A percentile compares a stretch with the other conserved stretches of the same genome.
Conservation (phyloP, 139 green algal genomes). For the Closterium sp. region DNA sequence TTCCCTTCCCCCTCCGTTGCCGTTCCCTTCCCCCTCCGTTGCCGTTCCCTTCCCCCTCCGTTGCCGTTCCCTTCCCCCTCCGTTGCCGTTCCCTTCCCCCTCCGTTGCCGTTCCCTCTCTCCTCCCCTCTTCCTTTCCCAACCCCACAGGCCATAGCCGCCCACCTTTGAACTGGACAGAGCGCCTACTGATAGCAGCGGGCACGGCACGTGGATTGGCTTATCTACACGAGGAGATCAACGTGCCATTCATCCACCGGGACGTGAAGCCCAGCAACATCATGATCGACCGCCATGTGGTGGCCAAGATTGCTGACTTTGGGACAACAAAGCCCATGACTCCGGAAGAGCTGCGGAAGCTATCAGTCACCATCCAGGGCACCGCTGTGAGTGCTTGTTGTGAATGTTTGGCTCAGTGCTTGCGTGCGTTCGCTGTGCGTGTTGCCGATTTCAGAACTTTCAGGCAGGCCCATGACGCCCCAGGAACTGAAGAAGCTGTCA, state of each 20-base stretch:
- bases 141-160: background rate
- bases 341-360: background rate
- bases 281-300: background rate
- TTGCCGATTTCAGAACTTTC: background rate
- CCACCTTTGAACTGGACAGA: constrained; percentile 11
- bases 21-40: too few relatives aligned
- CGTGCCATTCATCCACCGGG: constrained; percentile 25
- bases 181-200: constrained; percentile 7
- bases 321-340: background rate
- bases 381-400: background rate
- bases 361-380: background rate
- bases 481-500: background rate
- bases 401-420: too few relatives aligned
- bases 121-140: background rate
- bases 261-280: constrained; percentile 24
- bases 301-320: background rate
- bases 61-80: too few relatives aligned
- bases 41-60: too few relatives aligned
- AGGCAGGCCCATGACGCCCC: background rate
- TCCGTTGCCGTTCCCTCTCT: too few relatives aligned
- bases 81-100: too few relatives aligned
- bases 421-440: too few relatives aligned
- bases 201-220: constrained; percentile 10
- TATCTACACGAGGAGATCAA: constrained; percentile 35
- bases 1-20: too few relatives aligned